Evolutionary conservation across 2,329 filamentous ascomycete species (phyloP).

Genomic region (Penicillium sp.): DNA sequence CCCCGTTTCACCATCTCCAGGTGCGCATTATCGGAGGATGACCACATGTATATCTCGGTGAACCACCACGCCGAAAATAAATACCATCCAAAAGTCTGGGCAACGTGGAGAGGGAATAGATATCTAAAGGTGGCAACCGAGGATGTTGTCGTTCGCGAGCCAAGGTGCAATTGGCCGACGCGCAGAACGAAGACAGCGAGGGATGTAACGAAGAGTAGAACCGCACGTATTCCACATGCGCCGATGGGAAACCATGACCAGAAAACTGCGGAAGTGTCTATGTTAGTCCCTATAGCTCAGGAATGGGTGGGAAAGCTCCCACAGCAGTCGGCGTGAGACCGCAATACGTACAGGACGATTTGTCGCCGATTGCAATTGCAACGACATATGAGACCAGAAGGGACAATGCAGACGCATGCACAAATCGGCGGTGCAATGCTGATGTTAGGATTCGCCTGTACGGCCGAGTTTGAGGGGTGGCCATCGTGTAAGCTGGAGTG

Average conservation of each 20-base stretch:
- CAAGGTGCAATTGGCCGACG: slow-evolving; percentile 76
- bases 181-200: slow-evolving; percentile 78
- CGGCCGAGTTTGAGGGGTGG: slow-evolving; percentile 37
- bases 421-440: slow-evolving; percentile 79
- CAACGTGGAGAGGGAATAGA: slow-evolving; percentile 56
- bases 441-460: slow-evolving; percentile 92
- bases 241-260: slow-evolving; percentile 87
- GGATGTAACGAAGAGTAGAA: slow-evolving; percentile 70
- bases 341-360: slow-evolving; percentile 59
- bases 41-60: slow-evolving; percentile 75
- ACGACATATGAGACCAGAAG: slow-evolving; percentile 68
- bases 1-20: slow-evolving; percentile 69
- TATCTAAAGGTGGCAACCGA: slow-evolving; percentile 60
- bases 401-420: slow-evolving; percentile 66
- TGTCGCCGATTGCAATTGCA: slow-evolving; percentile 65
- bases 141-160: slow-evolving; percentile 65
- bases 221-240: slow-evolving; percentile 65
- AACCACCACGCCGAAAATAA: slow-evolving; percentile 72
- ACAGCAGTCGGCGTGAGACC: not conserved
- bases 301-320: not conserved
- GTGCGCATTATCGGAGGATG: slow-evolving; percentile 55
- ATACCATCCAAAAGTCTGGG: slow-evolving; percentile 73
- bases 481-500: slow-evolving; percentile 33
- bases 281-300: not conserved
- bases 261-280: slow-evolving; percentile 51